Percentiles rank a stretch among this genome's conserved stretches.
Evolutionary conservation across 805 yeast genomes (phyloP).

Genomic region (Sugiyamaella lignohabitans): DNA sequence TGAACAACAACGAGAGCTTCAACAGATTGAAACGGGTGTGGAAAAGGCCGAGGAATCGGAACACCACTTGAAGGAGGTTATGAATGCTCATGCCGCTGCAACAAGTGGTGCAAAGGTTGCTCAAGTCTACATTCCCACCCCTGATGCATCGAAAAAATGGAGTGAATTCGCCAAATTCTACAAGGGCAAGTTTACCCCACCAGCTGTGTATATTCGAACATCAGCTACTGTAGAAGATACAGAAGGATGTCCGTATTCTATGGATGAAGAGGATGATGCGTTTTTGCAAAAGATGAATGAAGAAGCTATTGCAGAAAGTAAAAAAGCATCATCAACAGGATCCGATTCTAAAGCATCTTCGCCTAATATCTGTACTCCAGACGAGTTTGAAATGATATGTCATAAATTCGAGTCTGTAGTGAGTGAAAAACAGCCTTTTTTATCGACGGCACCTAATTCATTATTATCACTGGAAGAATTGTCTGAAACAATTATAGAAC

Average conservation of each 20-base stretch:
- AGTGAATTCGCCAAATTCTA: slow-evolving; percentile 67
- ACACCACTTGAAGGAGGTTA: slow-evolving; percentile 87
- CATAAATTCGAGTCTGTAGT: slow-evolving; percentile 69
- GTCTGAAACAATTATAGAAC: slow-evolving; percentile 37
- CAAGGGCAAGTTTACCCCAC: slow-evolving; percentile 57
- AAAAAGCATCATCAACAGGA: slow-evolving; percentile 29
- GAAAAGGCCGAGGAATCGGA: slow-evolving; percentile 97
- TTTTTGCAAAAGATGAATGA: slow-evolving; percentile 45
- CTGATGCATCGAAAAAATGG: slow-evolving; percentile 87
- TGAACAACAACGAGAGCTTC: slow-evolving; percentile 76
- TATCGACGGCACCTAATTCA: slow-evolving; percentile 76
- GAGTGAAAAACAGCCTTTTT: slow-evolving; percentile 78
- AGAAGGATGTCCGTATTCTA: slow-evolving; percentile 72
- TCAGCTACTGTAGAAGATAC: slow-evolving; percentile 97
- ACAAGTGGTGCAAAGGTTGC: slow-evolving; percentile 42
- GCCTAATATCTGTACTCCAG: slow-evolving; percentile 49
- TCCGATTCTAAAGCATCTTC: too few species aligned
- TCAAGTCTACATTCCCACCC: slow-evolving; percentile 86
- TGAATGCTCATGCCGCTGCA: slow-evolving; percentile 68
- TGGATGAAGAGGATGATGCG: slow-evolving; percentile 83
- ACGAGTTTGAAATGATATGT: slow-evolving; percentile 77
- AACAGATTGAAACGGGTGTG: slow-evolving; percentile 93
- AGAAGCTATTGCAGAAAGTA: neutral
- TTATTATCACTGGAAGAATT: slow-evolving; percentile 66
- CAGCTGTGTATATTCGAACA: slow-evolving; percentile 75